Evolutionary conservation across 179 eudicot genomes (phyloP).

Genomic region (Vitellaria paradoxa): DNA sequence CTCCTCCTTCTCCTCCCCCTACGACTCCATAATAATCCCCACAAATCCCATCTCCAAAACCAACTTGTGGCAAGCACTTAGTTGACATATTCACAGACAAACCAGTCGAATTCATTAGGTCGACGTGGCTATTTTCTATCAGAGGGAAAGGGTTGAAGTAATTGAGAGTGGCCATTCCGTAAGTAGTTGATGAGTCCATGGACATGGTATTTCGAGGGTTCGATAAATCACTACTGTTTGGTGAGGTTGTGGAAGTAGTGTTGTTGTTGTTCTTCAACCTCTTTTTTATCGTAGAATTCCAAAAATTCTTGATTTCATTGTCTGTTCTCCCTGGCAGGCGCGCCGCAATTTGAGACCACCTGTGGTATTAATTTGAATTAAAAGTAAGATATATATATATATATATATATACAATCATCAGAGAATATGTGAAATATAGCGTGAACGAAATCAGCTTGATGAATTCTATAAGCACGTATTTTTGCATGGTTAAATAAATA

Average conservation of each 20-base stretch:
- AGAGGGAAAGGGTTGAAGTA: constrained; percentile 43
- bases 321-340: constrained; percentile 60
- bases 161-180: constrained; percentile 27
- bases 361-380: constrained; percentile 8
- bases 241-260: constrained; percentile 35
- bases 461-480: no score
- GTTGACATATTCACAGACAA: constrained; percentile 24
- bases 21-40: constrained; percentile 30
- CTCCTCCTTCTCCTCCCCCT: constrained; percentile 11
- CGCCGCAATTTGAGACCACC: constrained; percentile 78
- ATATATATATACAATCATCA: not conserved
- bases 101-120: constrained; percentile 20
- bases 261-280: constrained; percentile 35
- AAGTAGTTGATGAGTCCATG: constrained; percentile 44
- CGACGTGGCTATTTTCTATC: constrained; percentile 18
- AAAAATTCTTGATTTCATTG: constrained; percentile 53
- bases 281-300: constrained; percentile 52
- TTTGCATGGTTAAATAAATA: no score
- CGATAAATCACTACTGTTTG: constrained; percentile 48
- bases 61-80: constrained; percentile 29
- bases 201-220: constrained; percentile 42
- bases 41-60: constrained; percentile 26
- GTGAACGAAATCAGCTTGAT: no score
- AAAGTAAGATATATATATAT: no score
- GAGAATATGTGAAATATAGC: not conserved